Base-by-base conservation (phyloP, 208 protist species). In the Perkinsela sp. region DNA sequence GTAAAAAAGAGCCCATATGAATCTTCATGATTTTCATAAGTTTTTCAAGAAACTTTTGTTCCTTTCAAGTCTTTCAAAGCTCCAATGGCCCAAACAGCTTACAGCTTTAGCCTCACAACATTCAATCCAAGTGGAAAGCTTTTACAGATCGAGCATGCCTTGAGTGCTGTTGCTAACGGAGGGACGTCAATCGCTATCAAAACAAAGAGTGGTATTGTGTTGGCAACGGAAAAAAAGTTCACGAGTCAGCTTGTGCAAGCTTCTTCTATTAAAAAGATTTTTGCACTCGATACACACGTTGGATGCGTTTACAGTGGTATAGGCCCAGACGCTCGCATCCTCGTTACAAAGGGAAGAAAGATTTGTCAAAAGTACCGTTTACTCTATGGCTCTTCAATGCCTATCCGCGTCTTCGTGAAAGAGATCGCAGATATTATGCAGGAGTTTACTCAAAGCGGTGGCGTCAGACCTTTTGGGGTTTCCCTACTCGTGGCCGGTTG, bases 61-160 rank as follows among this genome's bases (percentile, higher is more conserved):
- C n/a, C n/a, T n/a, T n/a, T n/a, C n/a, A n/a, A n/a, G n/a, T n/a
- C n/a, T n/a, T n/a, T n/a, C n/a, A n/a, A n/a, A n/a, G n/a, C n/a
- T n/a, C n/a, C n/a, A n/a, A 57, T 57, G 40, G 13, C 40, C 22
- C 13, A 57, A n/a, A 22, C 13, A n/a, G 6, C 40, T 6, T 57
- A 57, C 40, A 57, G 80, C 48, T 99, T 98, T 77, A 96, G 93
- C 57, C 87, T 99, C 68, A 99, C 97, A 0, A 99, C 97, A 1
- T 99, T 99, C 84, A 96, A 87, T 76, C 95, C 96, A 16, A 97
- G 94, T 0, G 97, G 97, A 40, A 98, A 98, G 77, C 86, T 99
- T n/a, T 91, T 98, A 2, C 97, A 99, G 80, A 99, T 99, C 75
- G 97, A 99, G 76, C 97, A 99, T 81, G 97, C 97, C 0, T 91